Conservation (phyloP, 1,284 basidiomycete species). For the Apiotrichum veenhuisii region DNA sequence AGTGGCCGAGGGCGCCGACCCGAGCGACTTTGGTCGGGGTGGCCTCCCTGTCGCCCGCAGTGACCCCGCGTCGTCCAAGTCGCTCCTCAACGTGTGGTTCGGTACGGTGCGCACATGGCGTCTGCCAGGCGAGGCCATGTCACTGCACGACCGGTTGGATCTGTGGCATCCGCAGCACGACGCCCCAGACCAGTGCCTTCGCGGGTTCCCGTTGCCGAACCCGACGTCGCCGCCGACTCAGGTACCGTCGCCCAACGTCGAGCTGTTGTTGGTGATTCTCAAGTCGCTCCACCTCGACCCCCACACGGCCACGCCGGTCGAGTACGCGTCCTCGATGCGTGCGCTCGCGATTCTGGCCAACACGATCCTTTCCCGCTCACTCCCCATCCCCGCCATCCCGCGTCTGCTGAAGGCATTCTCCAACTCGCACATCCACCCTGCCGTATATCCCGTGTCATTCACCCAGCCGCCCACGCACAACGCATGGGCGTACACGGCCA, state of each 20-base stretch:
- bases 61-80: neutral
- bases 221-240: slow-evolving; percentile 45
- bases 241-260: slow-evolving; percentile 36
- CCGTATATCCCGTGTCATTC: slow-evolving; percentile 38
- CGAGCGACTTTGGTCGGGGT: slow-evolving; percentile 38
- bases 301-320: slow-evolving; percentile 11
- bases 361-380: slow-evolving; percentile 45
- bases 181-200: slow-evolving; percentile 38
- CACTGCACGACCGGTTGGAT: slow-evolving; percentile 44
- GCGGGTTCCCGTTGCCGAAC: slow-evolving; percentile 43
- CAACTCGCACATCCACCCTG: slow-evolving; percentile 29
- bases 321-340: slow-evolving; percentile 39
- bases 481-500: slow-evolving; percentile 44
- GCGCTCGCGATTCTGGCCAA: slow-evolving; percentile 48
- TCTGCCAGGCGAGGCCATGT: slow-evolving; percentile 46
- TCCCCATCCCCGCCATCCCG: slow-evolving; percentile 40
- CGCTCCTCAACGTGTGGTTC: slow-evolving; percentile 39
- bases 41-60: slow-evolving; percentile 10
- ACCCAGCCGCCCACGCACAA: slow-evolving; percentile 21
- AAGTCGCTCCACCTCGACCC: slow-evolving; percentile 29
- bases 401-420: slow-evolving; percentile 34
- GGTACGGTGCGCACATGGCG: slow-evolving; percentile 45
- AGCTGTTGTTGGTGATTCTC: slow-evolving; percentile 35
- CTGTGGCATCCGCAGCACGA: slow-evolving; percentile 48
- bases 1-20: slow-evolving; percentile 41